Evolutionary conservation across 1,284 basidiomycete genomes (phyloP).

Genomic region (Austroboletus olivaceoglutinosus): DNA sequence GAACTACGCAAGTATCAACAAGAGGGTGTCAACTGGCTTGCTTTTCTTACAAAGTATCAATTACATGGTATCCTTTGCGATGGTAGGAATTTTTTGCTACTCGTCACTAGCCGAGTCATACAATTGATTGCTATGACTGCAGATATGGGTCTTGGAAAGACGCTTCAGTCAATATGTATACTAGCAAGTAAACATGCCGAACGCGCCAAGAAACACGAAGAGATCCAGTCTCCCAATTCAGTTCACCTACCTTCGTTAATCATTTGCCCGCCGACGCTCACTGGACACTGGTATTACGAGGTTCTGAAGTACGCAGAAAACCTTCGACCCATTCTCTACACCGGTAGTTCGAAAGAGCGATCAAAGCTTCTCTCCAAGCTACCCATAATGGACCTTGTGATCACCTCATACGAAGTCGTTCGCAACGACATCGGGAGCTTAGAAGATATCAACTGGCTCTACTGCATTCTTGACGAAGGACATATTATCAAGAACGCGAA

Average conservation of each 20-base stretch:
- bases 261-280: constrained; percentile 94
- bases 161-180: constrained; percentile 97
- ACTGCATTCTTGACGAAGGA: constrained; percentile 97
- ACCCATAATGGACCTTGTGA: constrained; percentile 79
- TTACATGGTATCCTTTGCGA: constrained; percentile 98
- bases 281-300: constrained; percentile 99
- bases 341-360: constrained; percentile 89
- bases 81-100: constrained; percentile 50
- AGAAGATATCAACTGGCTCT: constrained; percentile 82
- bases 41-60: constrained; percentile 96
- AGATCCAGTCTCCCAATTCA: constrained; percentile 72
- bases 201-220: constrained; percentile 67
- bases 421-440: constrained; percentile 90
- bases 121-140: constrained; percentile 5
- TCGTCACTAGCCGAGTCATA: not conserved
- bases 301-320: constrained; percentile 91
- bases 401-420: constrained; percentile 97
- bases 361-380: constrained; percentile 66
- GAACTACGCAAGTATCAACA: constrained; percentile 97
- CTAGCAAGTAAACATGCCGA: constrained; percentile 93
- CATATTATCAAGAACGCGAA: constrained; percentile 99
- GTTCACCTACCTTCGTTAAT: constrained; percentile 93
- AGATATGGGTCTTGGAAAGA: constrained; percentile 99
- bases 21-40: constrained; percentile 98
- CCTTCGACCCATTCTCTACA: constrained; percentile 85